These are phyloP conservation scores for Nemania sp. DNA, from an alignment of 2,329 filamentous ascomycete species.

Conservation along the genomic window DNA sequence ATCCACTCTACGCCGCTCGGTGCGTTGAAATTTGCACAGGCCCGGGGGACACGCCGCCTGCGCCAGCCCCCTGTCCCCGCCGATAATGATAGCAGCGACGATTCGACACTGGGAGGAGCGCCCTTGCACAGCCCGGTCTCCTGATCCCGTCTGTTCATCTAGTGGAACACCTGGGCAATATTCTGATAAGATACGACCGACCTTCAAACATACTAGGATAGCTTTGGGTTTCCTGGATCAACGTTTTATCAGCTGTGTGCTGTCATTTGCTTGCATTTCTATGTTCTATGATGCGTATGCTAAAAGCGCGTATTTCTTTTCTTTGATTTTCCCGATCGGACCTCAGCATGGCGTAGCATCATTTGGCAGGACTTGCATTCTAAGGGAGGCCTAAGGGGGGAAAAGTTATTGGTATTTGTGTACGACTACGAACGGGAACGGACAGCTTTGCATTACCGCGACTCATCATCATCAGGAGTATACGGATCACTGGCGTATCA, in stretches of 20 bases:
- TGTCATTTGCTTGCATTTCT: slow-evolving; percentile 10
- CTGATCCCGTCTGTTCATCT: no score
- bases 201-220: neutral
- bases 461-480: slow-evolving; percentile 22
- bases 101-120: slow-evolving; percentile 24
- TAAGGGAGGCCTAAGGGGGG: slow-evolving; percentile 15
- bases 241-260: neutral
- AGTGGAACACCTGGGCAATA: no score
- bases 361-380: slow-evolving; percentile 20
- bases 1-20: slow-evolving; percentile 5
- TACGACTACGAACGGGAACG: slow-evolving; percentile 13
- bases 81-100: slow-evolving; percentile 27
- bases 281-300: slow-evolving; percentile 7
- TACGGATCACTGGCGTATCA: slow-evolving; percentile 22
- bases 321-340: slow-evolving; percentile 12
- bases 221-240: neutral
- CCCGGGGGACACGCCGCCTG: slow-evolving; percentile 13
- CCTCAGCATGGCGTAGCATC: slow-evolving; percentile 10
- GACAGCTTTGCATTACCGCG: slow-evolving; percentile 21
- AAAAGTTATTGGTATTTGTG: slow-evolving; percentile 17
- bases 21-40: slow-evolving; percentile 13
- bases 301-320: neutral
- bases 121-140: slow-evolving; percentile 2
- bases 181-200: no score
- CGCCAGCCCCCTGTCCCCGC: slow-evolving; percentile 6